Conservation (phyloP, 2,329 filamentous ascomycete genomes). For the Talaromyces sp. region DNA sequence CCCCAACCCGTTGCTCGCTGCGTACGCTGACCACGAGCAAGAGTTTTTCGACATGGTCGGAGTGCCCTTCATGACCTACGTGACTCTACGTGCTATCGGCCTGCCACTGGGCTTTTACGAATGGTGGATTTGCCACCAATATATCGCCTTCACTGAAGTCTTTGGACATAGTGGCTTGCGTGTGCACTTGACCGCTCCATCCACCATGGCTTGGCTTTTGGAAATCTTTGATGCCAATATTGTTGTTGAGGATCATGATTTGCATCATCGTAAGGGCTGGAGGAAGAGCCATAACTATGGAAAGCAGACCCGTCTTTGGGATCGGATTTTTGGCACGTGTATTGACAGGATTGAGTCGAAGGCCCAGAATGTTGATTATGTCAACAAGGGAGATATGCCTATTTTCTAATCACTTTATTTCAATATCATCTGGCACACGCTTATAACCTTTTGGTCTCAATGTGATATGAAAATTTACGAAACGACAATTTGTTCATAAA, state of each 20-base stretch:
- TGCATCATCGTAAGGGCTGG: conserved; percentile 38
- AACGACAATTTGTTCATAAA: not conserved
- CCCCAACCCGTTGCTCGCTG: conserved; percentile 39
- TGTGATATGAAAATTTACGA: not conserved
- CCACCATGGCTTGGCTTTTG: conserved; percentile 32
- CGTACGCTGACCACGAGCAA: conserved; percentile 42
- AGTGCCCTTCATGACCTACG: conserved; percentile 39
- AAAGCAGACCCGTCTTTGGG: conserved; percentile 38
- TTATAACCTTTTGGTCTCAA: not conserved
- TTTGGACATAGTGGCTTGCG: conserved; percentile 26
- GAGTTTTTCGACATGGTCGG: conserved; percentile 41
- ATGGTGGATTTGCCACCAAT: conserved; percentile 45
- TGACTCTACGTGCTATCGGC: conserved; percentile 31
- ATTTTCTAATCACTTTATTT: conserved; percentile 16
- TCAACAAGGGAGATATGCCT: conserved; percentile 22
- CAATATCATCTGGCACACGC: not conserved
- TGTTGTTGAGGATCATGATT: conserved; percentile 41
- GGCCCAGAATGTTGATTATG: conserved; percentile 28
- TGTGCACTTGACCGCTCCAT: conserved; percentile 30
- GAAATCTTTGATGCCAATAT: conserved; percentile 31
- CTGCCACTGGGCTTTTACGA: conserved; percentile 46
- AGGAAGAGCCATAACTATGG: conserved; percentile 36
- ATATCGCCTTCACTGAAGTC: conserved; percentile 26
- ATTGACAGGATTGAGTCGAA: conserved; percentile 32
- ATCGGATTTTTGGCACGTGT: conserved; percentile 33